These are phyloP conservation scores for Corylus heterophylla DNA, from an alignment of 306 rosid species.

Conservation along the genomic window DNA sequence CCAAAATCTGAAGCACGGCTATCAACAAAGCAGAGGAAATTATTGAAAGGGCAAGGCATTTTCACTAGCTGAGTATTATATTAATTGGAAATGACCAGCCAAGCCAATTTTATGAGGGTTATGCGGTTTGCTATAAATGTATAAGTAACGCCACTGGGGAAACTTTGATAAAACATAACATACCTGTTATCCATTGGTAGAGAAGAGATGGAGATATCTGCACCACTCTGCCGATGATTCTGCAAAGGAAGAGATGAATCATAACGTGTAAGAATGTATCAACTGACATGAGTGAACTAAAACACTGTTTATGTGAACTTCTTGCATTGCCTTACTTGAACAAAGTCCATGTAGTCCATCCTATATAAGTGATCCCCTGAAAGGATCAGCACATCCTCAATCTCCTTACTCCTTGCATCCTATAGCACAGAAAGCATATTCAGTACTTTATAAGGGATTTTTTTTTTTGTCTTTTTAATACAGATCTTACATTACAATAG, in stretches of 20 bases:
- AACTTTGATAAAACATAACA: slow-evolving; percentile 4
- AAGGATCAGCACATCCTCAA: slow-evolving; percentile 89
- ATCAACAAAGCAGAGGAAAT: slow-evolving; percentile 30
- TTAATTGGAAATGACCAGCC: not conserved
- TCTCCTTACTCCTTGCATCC: slow-evolving; percentile 80
- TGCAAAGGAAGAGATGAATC: slow-evolving; percentile 39
- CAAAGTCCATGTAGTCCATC: slow-evolving; percentile 94
- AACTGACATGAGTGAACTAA: slow-evolving; percentile 4
- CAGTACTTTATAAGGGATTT: not conserved
- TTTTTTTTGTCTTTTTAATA: not conserved
- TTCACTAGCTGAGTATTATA: not conserved
- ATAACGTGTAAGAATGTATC: slow-evolving; percentile 18
- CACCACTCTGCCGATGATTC: slow-evolving; percentile 87
- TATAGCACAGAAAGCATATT: slow-evolving; percentile 31
- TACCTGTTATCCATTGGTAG: slow-evolving; percentile 94
- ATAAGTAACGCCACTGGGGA: not conserved
- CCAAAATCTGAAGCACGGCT: slow-evolving; percentile 99
- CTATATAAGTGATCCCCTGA: slow-evolving; percentile 92
- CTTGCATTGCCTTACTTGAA: slow-evolving; percentile 56
- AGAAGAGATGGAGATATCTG: slow-evolving; percentile 86
- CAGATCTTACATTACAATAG: not conserved
- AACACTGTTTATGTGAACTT: slow-evolving; percentile 14
- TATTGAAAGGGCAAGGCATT: slow-evolving; percentile 14
- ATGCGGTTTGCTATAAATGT: not conserved
- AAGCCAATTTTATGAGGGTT: not conserved